Base-by-base conservation (phyloP, 2,329 filamentous ascomycete species). In the Pseudocercospora fuligena region DNA sequence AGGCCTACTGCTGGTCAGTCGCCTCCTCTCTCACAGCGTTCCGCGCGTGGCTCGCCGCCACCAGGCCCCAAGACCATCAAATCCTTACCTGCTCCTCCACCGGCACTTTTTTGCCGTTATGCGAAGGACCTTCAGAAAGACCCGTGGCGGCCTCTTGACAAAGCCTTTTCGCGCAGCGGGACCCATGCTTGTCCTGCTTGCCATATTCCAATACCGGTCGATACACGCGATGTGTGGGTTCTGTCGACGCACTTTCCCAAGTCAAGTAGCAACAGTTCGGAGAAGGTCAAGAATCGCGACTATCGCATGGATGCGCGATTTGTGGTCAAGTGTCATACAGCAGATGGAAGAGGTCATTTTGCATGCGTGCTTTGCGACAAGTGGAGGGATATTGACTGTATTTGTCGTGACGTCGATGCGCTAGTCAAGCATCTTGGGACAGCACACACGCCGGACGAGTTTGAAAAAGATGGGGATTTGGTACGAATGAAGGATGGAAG, bases 371-470 rank as follows among this genome's bases (percentile, higher is more conserved):
- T 73, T 3, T 73, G 72, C 40, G 66, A 68, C 29, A 27, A 56
- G 19, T 69, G 61, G 29, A 36, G 72, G 16, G 69, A 69, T 31
- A 56, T 68, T 43, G 72, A 72, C 53, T 71, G 70, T 61, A 56
- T 73, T 19, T 73, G 70, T 63, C 62, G 59, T 31, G 66, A 66
- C 61, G 67, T 71, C n/a, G 72, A 73, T 51, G 66, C 66, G 47
- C 56, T 73, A 60, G 66, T 73, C 23, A 69, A 70, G 66, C 72
- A 73, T 69, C 54, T 72, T 62, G 72, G 72, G 12, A 69, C 60
- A 8, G 66, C 68, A 33, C 72, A 73, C 64, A 66, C 60, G 33
- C 61, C 67, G 54, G 70, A 71, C 56, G 72, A 73, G 59, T 73
- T 71, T 64, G 72, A 73, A 56, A 31, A 58, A 60, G 72, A 73